Percentiles rank a stretch among this genome's conserved stretches.
phyloP scores from a whole-genome alignment of 192 early-diverging fungal genomes.

The Gonapodya sp. region DNA sequence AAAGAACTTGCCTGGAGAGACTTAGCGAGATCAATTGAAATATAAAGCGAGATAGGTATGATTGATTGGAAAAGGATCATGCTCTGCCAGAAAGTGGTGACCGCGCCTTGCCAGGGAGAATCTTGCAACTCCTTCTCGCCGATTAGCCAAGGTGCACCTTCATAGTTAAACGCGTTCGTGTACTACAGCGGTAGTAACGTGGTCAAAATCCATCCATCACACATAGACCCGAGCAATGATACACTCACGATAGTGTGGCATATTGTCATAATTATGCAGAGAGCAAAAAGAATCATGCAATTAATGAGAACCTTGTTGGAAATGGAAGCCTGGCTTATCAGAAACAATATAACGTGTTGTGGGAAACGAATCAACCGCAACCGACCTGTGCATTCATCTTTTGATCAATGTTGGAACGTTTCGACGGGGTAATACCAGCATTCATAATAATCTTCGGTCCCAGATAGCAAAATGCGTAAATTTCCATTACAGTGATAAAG shows the following conservation, averaged over 20 bases:
- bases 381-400: slow-evolving; percentile 67
- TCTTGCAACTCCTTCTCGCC: not conserved
- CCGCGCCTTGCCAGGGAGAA: slow-evolving; percentile 7
- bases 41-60: slow-evolving; percentile 92
- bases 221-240: slow-evolving; percentile 21
- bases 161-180: slow-evolving; percentile 28
- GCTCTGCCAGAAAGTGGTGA: slow-evolving; percentile 41
- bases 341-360: slow-evolving; percentile 11
- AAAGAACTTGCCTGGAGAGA: slow-evolving; percentile 51
- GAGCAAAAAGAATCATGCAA: slow-evolving; percentile 39
- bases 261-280: slow-evolving; percentile 41
- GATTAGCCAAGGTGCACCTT: slow-evolving; percentile 33
- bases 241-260: slow-evolving; percentile 37
- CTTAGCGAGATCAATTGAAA: slow-evolving; percentile 89
- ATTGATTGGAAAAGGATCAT: slow-evolving; percentile 93
- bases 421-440: slow-evolving; percentile 79
- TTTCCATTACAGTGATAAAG: not conserved
- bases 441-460: slow-evolving; percentile 61
- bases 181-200: too few relatives aligned
- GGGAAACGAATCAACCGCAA: not conserved
- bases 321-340: slow-evolving; percentile 21
- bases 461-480: not conserved
- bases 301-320: slow-evolving; percentile 39
- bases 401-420: slow-evolving; percentile 78
- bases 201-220: slow-evolving; percentile 32